Conservation (phyloP, 2,329 filamentous ascomycete genomes). For the Plectosphaerella cucumerina region DNA sequence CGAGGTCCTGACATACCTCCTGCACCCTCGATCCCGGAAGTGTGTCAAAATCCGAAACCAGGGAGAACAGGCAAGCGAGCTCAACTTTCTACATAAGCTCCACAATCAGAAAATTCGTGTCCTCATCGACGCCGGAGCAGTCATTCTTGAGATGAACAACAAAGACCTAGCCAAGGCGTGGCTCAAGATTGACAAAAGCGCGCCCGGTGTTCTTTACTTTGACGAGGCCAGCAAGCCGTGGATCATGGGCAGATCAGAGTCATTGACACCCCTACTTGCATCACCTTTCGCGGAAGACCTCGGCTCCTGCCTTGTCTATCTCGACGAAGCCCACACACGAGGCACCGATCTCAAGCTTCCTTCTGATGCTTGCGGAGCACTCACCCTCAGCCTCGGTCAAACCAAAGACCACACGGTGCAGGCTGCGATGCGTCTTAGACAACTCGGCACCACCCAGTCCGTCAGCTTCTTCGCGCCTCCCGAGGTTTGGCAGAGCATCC, state of each 20-base stretch:
- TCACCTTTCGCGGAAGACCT: slow-evolving; percentile 53
- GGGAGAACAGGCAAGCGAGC: slow-evolving; percentile 32
- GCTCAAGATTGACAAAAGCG: slow-evolving; percentile 40
- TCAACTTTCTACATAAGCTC: slow-evolving; percentile 37
- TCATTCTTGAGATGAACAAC: slow-evolving; percentile 60
- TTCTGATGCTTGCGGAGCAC: slow-evolving; percentile 36
- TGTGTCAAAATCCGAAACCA: slow-evolving; percentile 30
- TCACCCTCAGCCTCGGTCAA: slow-evolving; percentile 50
- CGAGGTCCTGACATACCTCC: slow-evolving; percentile 55
- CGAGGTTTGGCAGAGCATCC: slow-evolving; percentile 59
- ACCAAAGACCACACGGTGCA: neutral
- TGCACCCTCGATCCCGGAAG: slow-evolving; percentile 43
- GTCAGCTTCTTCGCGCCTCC: slow-evolving; percentile 52
- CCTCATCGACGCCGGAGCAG: slow-evolving; percentile 61
- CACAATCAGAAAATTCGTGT: slow-evolving; percentile 36
- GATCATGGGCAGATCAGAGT: slow-evolving; percentile 33
- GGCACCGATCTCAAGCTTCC: slow-evolving; percentile 58
- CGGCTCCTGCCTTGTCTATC: slow-evolving; percentile 48
- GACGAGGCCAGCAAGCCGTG: slow-evolving; percentile 37
- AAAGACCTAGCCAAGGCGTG: slow-evolving; percentile 41
- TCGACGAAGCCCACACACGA: slow-evolving; percentile 58
- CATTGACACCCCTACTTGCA: slow-evolving; percentile 40
- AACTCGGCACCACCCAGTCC: slow-evolving; percentile 51
- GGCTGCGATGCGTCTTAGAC: slow-evolving; percentile 57
- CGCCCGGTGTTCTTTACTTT: slow-evolving; percentile 52